Evolutionary conservation across 2,329 filamentous ascomycete genomes (phyloP), one percentile per base, ranked within the genome.

Genomic region (Pseudopithomyces chartarum): DNA sequence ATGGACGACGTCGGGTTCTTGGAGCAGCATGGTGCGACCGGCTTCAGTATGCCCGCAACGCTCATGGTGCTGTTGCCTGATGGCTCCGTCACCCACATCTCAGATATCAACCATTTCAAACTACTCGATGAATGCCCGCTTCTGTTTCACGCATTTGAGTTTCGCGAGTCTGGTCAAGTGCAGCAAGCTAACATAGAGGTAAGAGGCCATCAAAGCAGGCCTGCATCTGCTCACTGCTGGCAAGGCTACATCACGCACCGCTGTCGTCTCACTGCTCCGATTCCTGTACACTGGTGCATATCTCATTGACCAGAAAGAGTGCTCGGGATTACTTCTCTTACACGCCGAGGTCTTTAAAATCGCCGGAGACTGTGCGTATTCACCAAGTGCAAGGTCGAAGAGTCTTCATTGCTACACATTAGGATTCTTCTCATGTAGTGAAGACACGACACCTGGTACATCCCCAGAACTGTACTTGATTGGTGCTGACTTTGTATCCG

Each of bases 251-350:
- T 76, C 74, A 3, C 45, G 61, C 6, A 56, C 59, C 11, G 71
- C 74, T 6, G 69, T 75, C 17, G 52, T 70, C 29, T 70, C 73
- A 7, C 75, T 82, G 42, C 63, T 80, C 10, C 73, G 78, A 52
- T 80, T 70, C 61, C 65, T 80, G 48, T 80, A 81, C 60, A 73
- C 70, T 5, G 74, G 74, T 38, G 66, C 66, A 47, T 80, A 80
- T 58, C 66, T 73, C 8, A 44, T 53, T 3, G 70, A 74, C 2
- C 48, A 26, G 17, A 56, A 66, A 46, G 54, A 52, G 29, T 58
- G 63, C 36, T 33, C 33, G 17, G 59, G 69, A 10, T 71, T 73
- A 0, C 59, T 81, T 12, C 66, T 80, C 12, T 60, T 74, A 2
- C 79, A 81, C 55, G 74, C 69, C 13, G 69, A 80, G 51, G 65